Evolutionary conservation across 2,329 filamentous ascomycete species (phyloP).

Genomic region (Pseudocercospora fuligena): DNA sequence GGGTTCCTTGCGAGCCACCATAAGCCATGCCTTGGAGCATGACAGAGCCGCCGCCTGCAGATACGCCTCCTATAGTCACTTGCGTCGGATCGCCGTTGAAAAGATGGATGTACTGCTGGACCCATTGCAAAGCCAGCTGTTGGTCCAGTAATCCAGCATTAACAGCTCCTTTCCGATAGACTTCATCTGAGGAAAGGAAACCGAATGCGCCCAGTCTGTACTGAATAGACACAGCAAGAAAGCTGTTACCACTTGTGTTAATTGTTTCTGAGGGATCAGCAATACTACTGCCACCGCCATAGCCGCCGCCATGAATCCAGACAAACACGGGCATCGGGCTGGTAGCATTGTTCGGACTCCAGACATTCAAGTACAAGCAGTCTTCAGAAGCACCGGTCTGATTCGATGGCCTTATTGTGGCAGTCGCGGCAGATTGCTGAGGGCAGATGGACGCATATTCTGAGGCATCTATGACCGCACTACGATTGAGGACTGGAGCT

Average conservation of each 20-base stretch:
- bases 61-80: constrained; percentile 49
- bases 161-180: constrained; percentile 43
- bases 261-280: constrained; percentile 50
- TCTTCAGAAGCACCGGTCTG: constrained; percentile 39
- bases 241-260: constrained; percentile 54
- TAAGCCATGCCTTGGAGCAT: constrained; percentile 44
- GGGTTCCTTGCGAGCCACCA: constrained; percentile 33
- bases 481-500: constrained; percentile 33
- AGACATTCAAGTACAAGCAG: constrained; percentile 42
- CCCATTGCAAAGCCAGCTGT: constrained; percentile 57
- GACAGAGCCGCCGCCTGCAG: constrained; percentile 46
- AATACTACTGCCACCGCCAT: constrained; percentile 45
- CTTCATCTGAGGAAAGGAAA: constrained; percentile 48
- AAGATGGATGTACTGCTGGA: constrained; percentile 51
- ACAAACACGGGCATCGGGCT: constrained; percentile 45
- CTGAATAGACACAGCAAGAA: constrained; percentile 56
- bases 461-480: constrained; percentile 26
- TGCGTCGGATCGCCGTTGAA: constrained; percentile 55
- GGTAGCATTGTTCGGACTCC: constrained; percentile 41
- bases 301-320: constrained; percentile 49
- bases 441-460: constrained; percentile 30
- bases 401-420: constrained; percentile 2
- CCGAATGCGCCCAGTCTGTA: constrained; percentile 56
- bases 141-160: constrained; percentile 55
- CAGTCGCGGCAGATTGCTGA: constrained; percentile 22